Evolutionary conservation across 2,329 filamentous ascomycete species (phyloP), one percentile per base, ranked within the genome.

Genomic region (Escovopsis sp.): DNA sequence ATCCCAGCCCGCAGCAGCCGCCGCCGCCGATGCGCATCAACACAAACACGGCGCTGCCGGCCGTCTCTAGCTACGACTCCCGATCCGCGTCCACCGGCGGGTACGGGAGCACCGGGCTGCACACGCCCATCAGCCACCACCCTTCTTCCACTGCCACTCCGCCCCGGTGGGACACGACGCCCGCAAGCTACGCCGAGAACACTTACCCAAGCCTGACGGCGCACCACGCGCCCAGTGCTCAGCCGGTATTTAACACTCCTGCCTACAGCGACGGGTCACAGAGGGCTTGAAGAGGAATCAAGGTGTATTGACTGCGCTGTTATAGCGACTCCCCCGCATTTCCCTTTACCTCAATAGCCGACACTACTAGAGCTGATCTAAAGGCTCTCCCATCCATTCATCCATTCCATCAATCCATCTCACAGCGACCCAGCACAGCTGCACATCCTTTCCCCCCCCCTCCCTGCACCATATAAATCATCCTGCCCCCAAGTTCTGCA

Each of bases 101-200:
- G 2, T 70, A 70, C 47, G 58, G 60, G 34, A 51, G 57, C 35
- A 55, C 60, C 31, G 63, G 62, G 5, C 48, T 66, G 39, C 62
- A 61, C 48, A 65, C 58, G 32, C 60, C 57, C 11, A 55, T 62
- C 47, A 64, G 52, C 50, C 59, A 63, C 43, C 56, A 62, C 39
- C 56, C 58, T 24, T 51, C 58, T 24, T 51, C 60, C 4, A 50
- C 59, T 5, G 55, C 61, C 33, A 60, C 62, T n/a, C 56, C 59
- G 15, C 57, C 61, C 14, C 54, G 64, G 40, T 67, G 64, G 64
- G 64, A 67, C 14, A 48, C 61, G 27, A 45, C 63, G 38, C 55
- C 65, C 5, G 52, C 59, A 13, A 57, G 52, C 37, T 66, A 65
- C 43, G 43, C 57, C 2, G 63, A 65, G 39, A 53, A 64, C 38